Conservation (phyloP, 2,329 filamentous ascomycete species). For the Fusarium equiseti region DNA sequence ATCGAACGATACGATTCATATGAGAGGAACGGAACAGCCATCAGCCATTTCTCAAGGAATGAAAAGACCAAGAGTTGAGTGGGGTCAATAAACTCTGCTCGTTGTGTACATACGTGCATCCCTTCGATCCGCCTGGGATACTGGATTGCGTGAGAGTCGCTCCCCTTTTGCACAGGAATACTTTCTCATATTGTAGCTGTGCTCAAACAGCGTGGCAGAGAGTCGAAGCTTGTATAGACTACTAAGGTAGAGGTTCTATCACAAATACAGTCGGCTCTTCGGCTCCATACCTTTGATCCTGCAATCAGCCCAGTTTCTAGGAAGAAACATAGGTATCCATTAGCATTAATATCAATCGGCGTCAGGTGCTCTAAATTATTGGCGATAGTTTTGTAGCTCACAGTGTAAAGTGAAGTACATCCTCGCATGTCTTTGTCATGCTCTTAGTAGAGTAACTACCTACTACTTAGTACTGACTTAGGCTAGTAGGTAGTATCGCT, state of each 20-base stretch:
- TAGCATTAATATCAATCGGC: neutral
- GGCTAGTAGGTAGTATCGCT: too few species aligned
- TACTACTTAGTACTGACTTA: neutral
- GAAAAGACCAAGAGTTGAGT: neutral
- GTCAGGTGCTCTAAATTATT: neutral
- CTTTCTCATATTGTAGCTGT: neutral
- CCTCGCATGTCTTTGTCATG: neutral
- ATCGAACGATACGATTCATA: conserved; percentile 27
- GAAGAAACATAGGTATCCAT: neutral
- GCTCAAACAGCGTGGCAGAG: conserved; percentile 7
- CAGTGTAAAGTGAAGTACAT: neutral
- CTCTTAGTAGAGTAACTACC: neutral
- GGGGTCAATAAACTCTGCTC: conserved; percentile 5
- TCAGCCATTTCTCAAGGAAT: conserved; percentile 13
- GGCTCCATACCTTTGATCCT: neutral
- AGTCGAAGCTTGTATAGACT: conserved; percentile 21
- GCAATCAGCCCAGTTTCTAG: neutral
- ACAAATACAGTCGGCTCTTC: neutral
- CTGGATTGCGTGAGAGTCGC: conserved; percentile 31
- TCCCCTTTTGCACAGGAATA: conserved; percentile 8
- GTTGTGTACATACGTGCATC: conserved; percentile 4
- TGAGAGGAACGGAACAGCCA: conserved; percentile 5
- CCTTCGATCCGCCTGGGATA: conserved; percentile 5
- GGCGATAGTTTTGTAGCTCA: neutral
- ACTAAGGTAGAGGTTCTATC: conserved; percentile 10